Evolutionary conservation across 495 filamentous ascomycete genomes (phyloP).

Genomic region (Penicillium odoratum): DNA sequence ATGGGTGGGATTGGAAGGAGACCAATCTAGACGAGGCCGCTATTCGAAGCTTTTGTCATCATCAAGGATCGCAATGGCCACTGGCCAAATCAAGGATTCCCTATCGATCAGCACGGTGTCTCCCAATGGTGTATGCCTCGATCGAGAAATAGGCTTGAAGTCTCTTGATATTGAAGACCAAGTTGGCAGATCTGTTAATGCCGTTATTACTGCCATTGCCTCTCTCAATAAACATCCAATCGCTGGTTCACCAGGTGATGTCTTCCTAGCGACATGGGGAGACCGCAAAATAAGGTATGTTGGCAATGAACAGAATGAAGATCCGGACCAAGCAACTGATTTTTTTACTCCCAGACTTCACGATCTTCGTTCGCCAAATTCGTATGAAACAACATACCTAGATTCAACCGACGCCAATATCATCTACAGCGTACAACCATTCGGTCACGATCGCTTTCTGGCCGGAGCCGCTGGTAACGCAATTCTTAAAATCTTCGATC

Average conservation of each 20-base stretch:
- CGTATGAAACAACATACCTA: conserved; percentile 48
- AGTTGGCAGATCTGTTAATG: conserved; percentile 22
- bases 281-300: conserved; percentile 55
- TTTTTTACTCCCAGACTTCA: conserved; percentile 51
- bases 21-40: conserved; percentile 32
- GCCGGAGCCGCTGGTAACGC: conserved; percentile 57
- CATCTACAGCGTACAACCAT: conserved; percentile 59
- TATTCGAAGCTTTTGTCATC: conserved; percentile 56
- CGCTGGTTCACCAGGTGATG: conserved; percentile 39
- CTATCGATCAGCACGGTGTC: conserved; percentile 52
- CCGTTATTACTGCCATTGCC: conserved; percentile 51
- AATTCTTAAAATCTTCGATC: conserved; percentile 64
- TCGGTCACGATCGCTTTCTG: conserved; percentile 57
- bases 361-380: conserved; percentile 57
- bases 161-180: conserved; percentile 26
- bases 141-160: conserved; percentile 36
- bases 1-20: conserved; percentile 23
- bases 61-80: conserved; percentile 49
- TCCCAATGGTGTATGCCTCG: conserved; percentile 35
- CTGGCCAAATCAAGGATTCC: conserved; percentile 44
- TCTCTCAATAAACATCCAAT: conserved; percentile 42
- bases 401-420: conserved; percentile 57
- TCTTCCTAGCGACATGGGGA: conserved; percentile 63
- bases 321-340: not conserved
- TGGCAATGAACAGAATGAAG: not conserved